phyloP scores from a whole-genome alignment of 805 yeast species.

The Starmerella sirachaensis region DNA sequence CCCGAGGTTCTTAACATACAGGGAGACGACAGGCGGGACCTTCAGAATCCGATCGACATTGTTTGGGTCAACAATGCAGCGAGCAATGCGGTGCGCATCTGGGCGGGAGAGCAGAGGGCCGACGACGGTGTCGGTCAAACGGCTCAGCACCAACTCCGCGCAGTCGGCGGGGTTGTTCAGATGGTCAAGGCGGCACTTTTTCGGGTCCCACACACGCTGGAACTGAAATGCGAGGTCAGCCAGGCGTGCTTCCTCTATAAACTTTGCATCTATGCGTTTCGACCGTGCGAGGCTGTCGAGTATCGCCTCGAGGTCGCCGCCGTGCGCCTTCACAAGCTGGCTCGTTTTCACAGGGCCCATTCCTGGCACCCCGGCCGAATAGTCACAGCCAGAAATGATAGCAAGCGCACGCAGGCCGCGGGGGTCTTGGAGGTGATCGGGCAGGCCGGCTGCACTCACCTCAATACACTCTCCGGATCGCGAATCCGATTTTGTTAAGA shows the following conservation, averaged over 20 bases:
- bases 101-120: constrained; percentile 9
- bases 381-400: constrained; percentile 91
- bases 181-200: constrained; percentile 12
- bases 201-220: constrained; percentile 78
- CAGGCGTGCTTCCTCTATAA: constrained; percentile 44
- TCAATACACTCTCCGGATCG: constrained; percentile 59
- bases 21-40: constrained; percentile 10
- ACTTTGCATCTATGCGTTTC: constrained; percentile 49
- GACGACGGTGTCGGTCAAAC: constrained; percentile 8
- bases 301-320: constrained; percentile 40
- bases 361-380: constrained; percentile 72
- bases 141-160: background rate
- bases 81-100: constrained; percentile 15
- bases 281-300: constrained; percentile 46
- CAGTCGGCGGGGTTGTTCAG: constrained; percentile 33
- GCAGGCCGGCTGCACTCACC: constrained; percentile 39
- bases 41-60: constrained; percentile 4
- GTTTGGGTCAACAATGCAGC: constrained; percentile 14
- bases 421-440: constrained; percentile 29
- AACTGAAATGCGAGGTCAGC: constrained; percentile 73
- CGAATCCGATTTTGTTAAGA: constrained; percentile 65
- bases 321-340: constrained; percentile 40
- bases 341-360: constrained; percentile 74
- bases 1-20: constrained; percentile 5
- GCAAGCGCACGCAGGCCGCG: constrained; percentile 52